Evolutionary conservation across 495 filamentous ascomycete species (phyloP).

Genomic region (Physcia stellaris): DNA sequence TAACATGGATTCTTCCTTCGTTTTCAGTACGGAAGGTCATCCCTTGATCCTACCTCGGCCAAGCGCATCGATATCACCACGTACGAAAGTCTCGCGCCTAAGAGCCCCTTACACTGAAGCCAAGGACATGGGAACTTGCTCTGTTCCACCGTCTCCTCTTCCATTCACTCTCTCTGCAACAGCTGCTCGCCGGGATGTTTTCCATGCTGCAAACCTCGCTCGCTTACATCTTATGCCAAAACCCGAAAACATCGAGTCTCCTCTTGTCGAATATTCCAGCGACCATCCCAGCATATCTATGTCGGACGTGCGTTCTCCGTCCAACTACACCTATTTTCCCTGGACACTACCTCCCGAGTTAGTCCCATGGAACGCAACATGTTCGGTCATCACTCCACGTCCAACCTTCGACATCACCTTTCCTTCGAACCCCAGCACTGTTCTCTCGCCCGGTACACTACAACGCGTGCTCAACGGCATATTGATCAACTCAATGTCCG

Average conservation of each 20-base stretch:
- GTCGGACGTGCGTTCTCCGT: conserved; percentile 46
- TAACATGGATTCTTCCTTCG: conserved; percentile 68
- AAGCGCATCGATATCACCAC: background rate
- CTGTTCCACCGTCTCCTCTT: conserved; percentile 37
- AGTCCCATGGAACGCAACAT: conserved; percentile 60
- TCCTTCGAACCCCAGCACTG: conserved; percentile 47
- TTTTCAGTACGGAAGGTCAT: conserved; percentile 94
- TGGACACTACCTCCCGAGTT: conserved; percentile 74
- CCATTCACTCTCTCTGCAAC: conserved; percentile 63
- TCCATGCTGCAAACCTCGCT: conserved; percentile 78
- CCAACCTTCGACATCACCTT: conserved; percentile 71
- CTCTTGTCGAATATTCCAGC: conserved; percentile 34
- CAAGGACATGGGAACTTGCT: conserved; percentile 31
- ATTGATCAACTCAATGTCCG: conserved; percentile 61
- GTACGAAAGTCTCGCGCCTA: background rate
- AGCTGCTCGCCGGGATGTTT: conserved; percentile 74
- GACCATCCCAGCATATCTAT: conserved; percentile 42
- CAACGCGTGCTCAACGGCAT: conserved; percentile 60
- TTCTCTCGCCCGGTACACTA: conserved; percentile 37
- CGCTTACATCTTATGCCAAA: conserved; percentile 64
- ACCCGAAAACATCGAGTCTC: conserved; percentile 34
- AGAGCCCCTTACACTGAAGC: conserved; percentile 2
- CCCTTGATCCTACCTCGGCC: conserved; percentile 67
- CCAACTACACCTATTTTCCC: conserved; percentile 77
- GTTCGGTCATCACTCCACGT: conserved; percentile 45